Conservation (phyloP, 345 rosid genomes). For the Rhizophora apiculata region DNA sequence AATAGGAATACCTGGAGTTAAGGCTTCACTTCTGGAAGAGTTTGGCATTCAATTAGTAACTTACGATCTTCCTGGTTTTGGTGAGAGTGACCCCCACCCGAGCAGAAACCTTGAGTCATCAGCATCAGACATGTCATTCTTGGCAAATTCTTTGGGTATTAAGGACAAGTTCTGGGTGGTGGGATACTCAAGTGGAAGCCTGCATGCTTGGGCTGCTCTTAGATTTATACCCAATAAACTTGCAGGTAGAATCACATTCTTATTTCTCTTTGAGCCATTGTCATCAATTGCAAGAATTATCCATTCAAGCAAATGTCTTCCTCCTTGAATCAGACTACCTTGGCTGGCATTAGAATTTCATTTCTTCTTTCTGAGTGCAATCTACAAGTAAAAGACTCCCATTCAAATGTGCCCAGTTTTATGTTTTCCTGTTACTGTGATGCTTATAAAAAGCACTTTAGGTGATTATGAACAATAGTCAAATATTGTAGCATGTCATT, state of each 20-base stretch:
- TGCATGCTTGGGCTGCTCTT: slow-evolving; percentile 77
- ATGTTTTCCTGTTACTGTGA: background rate
- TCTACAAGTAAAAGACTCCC: background rate
- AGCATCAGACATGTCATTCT: slow-evolving; percentile 47
- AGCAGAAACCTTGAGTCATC: slow-evolving; percentile 58
- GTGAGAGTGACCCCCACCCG: slow-evolving; percentile 73
- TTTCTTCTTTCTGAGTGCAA: background rate
- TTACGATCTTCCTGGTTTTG: slow-evolving; percentile 80
- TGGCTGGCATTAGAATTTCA: too few species aligned
- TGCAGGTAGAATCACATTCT: slow-evolving; percentile 38
- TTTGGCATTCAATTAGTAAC: slow-evolving; percentile 61
- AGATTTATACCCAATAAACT: slow-evolving; percentile 57
- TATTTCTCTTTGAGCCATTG: too few species aligned
- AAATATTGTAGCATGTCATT: background rate
- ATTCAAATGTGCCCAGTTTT: background rate
- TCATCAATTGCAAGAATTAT: background rate
- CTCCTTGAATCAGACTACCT: too few species aligned
- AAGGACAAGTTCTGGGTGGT: slow-evolving; percentile 62
- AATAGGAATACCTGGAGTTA: slow-evolving; percentile 65
- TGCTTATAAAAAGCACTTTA: background rate
- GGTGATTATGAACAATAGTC: background rate
- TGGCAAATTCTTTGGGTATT: slow-evolving; percentile 50
- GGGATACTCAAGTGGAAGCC: slow-evolving; percentile 61
- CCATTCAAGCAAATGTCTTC: background rate
- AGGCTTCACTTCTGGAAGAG: slow-evolving; percentile 56